A percentile compares a stretch with the other conserved stretches of the same genome.
Evolutionary conservation across 2,329 filamentous ascomycete species (phyloP).

Genomic region (Aureobasidium sp.): DNA sequence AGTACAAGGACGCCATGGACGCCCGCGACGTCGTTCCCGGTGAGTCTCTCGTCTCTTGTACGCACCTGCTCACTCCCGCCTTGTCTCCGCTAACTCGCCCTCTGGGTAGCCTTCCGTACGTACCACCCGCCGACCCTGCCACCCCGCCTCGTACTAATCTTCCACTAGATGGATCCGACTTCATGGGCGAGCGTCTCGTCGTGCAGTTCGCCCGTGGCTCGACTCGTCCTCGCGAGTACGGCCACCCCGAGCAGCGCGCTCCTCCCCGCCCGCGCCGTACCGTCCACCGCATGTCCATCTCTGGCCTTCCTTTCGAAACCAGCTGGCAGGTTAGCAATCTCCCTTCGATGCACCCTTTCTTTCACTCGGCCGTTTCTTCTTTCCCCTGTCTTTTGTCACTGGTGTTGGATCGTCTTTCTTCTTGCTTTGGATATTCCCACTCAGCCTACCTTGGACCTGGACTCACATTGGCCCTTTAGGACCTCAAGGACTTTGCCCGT

Average conservation of each 20-base stretch:
- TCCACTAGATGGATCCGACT: constrained; percentile 81
- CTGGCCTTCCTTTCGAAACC: constrained; percentile 94
- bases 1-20: constrained; percentile 98
- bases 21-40: constrained; percentile 96
- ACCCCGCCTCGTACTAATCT: background rate
- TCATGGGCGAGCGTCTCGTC: constrained; percentile 95
- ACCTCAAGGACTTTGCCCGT: constrained; percentile 98
- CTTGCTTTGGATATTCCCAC: constrained; percentile 32
- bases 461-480: constrained; percentile 85
- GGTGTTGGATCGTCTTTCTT: constrained; percentile 3
- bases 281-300: constrained; percentile 93
- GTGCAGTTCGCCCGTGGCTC: constrained; percentile 96
- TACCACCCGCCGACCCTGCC: constrained; percentile 23
- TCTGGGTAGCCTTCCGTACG: constrained; percentile 53
- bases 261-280: constrained; percentile 84
- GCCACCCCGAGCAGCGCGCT: constrained; percentile 38
- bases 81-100: constrained; percentile 19
- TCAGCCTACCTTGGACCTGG: constrained; percentile 43
- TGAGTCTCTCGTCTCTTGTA: constrained; percentile 44
- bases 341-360: constrained; percentile 18
- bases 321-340: constrained; percentile 97
- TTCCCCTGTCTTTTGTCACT: constrained; percentile 5
- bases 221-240: constrained; percentile 50
- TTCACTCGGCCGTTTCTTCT: background rate
- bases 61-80: constrained; percentile 13